A percentile compares a stretch with the other conserved stretches of the same genome.
Conservation (phyloP, 257 asterid genomes). For the Solanum chaucha region DNA sequence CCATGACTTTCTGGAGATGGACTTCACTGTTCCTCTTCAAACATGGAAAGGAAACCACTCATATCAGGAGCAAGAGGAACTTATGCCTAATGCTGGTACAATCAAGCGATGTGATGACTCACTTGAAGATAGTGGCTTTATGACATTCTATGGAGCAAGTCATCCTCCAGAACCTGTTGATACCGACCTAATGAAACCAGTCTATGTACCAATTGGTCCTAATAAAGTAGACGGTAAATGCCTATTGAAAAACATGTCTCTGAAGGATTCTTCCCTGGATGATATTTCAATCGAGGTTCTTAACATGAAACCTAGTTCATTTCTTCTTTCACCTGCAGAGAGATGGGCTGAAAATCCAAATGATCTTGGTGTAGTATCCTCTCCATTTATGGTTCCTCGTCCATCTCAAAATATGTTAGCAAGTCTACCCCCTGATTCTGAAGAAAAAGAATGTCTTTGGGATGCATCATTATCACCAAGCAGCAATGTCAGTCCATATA, state of each 20-base stretch:
- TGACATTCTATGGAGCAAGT: background rate
- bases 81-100: background rate
- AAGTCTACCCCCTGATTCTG: slow-evolving; percentile 28
- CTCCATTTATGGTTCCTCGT: slow-evolving; percentile 25
- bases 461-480: slow-evolving; percentile 48
- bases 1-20: background rate
- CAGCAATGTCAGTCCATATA: slow-evolving; percentile 38
- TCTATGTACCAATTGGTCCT: background rate
- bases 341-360: slow-evolving; percentile 26
- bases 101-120: background rate
- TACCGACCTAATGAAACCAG: slow-evolving; percentile 8
- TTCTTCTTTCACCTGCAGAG: slow-evolving; percentile 22
- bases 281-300: background rate
- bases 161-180: slow-evolving; percentile 6
- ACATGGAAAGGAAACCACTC: background rate
- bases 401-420: slow-evolving; percentile 24
- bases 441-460: slow-evolving; percentile 45
- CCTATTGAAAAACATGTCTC: background rate
- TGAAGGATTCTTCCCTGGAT: background rate
- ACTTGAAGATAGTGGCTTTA: background rate
- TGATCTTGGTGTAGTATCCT: slow-evolving; percentile 16
- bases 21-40: background rate
- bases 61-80: background rate
- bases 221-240: background rate
- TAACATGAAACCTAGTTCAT: slow-evolving; percentile 22